Percentiles rank a stretch among this genome's conserved stretches.
phyloP scores from a whole-genome alignment of 768 basidiomycete species.

The Suillus occidentalis region DNA sequence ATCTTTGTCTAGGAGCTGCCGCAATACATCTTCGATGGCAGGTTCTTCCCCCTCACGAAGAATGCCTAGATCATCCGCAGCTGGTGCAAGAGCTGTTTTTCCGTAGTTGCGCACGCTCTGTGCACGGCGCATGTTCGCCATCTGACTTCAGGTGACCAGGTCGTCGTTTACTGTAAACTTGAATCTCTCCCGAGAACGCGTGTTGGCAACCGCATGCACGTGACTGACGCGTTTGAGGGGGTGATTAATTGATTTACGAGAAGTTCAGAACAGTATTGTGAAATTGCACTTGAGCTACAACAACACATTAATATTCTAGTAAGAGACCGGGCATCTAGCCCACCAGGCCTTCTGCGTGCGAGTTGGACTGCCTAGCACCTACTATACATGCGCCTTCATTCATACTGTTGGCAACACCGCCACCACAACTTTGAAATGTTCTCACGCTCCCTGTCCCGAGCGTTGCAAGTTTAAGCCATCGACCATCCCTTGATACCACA shows the following conservation, averaged over 20 bases:
- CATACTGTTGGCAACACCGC: too few relatives aligned
- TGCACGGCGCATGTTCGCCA: constrained; percentile 52
- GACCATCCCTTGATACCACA: too few relatives aligned
- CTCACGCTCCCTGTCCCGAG: too few relatives aligned
- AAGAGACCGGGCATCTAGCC: too few relatives aligned
- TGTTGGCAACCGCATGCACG: constrained; percentile 1
- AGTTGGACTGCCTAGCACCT: too few relatives aligned
- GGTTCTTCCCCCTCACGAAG: constrained; percentile 58
- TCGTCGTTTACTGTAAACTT: background rate
- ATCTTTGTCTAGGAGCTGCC: constrained; percentile 65
- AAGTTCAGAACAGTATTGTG: background rate
- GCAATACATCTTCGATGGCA: constrained; percentile 57
- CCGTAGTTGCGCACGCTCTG: constrained; percentile 61
- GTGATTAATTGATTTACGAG: background rate
- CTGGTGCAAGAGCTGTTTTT: constrained; percentile 43
- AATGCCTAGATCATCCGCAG: constrained; percentile 56
- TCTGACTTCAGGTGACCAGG: background rate
- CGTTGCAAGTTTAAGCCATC: too few relatives aligned
- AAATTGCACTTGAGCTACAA: too few relatives aligned
- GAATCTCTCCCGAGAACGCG: background rate
- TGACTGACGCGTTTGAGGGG: background rate
- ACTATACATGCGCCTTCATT: too few relatives aligned
- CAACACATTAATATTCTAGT: too few relatives aligned
- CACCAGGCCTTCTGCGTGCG: too few relatives aligned
- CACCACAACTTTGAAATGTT: too few relatives aligned